phyloP scores from a whole-genome alignment of 768 basidiomycete genomes.

The Tulasnella calospora region DNA sequence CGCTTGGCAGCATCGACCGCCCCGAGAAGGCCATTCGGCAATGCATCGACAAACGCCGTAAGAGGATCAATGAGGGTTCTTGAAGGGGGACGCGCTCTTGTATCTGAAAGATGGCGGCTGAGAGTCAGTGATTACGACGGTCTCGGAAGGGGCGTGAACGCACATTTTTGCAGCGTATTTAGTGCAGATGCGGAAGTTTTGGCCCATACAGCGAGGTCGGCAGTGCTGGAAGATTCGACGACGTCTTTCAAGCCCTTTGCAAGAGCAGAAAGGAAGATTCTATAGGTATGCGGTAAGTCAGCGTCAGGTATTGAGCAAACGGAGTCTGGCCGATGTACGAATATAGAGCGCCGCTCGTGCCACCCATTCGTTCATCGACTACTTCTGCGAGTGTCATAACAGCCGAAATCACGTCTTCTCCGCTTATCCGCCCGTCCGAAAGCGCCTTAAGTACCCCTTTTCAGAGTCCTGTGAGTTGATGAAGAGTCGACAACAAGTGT shows the following conservation, averaged over 20 bases:
- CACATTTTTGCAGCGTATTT: conserved; percentile 57
- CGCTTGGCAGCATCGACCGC: conserved; percentile 58
- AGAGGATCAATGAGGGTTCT: conserved; percentile 93
- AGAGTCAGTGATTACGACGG: background rate
- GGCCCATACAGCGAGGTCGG: conserved; percentile 50
- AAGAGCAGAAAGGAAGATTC: conserved; percentile 87
- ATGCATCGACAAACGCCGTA: conserved; percentile 60
- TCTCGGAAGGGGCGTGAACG: background rate
- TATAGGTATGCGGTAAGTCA: conserved; percentile 33
- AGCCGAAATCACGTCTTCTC: conserved; percentile 58
- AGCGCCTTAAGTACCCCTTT: conserved; percentile 60
- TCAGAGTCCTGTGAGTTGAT: conserved; percentile 29
- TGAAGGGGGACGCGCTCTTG: conserved; percentile 81
- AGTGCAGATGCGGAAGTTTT: conserved; percentile 57
- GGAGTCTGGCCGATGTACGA: conserved; percentile 52
- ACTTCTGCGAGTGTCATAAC: conserved; percentile 65
- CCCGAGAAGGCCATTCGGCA: conserved; percentile 35
- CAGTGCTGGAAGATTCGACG: conserved; percentile 38
- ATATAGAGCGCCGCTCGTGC: conserved; percentile 85
- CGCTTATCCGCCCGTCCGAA: conserved; percentile 51
- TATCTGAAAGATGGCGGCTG: conserved; percentile 41
- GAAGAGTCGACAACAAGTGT: conserved; percentile 26
- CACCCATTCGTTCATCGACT: conserved; percentile 83
- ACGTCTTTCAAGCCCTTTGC: conserved; percentile 59
- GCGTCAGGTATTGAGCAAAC: background rate